phyloP scores from a whole-genome alignment of 1,284 basidiomycete genomes.

The Pterula multifida region DNA sequence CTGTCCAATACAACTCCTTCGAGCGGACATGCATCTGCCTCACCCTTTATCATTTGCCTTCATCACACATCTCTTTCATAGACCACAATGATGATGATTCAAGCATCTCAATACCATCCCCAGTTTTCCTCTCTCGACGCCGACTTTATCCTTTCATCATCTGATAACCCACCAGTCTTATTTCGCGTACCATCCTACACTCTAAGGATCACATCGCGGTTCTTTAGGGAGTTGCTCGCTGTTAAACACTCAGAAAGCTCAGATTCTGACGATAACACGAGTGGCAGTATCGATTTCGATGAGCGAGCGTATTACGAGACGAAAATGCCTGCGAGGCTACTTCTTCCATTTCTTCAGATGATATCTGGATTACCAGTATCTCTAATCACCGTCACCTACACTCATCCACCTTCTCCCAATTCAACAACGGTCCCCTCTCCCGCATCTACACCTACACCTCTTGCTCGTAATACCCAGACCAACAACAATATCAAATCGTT shows the following conservation, averaged over 20 bases:
- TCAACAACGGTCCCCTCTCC: not conserved
- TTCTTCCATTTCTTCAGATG: not conserved
- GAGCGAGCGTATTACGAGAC: not conserved
- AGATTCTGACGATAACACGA: not conserved
- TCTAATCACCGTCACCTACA: not conserved
- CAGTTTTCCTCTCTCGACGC: not conserved
- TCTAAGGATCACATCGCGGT: not conserved
- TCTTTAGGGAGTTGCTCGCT: not conserved
- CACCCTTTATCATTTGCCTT: not conserved
- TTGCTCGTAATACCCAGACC: too few species aligned
- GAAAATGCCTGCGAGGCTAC: not conserved
- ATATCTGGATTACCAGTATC: not conserved
- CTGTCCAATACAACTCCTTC: too few species aligned
- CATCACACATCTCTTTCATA: not conserved
- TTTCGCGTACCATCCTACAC: not conserved
- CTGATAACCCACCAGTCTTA: not conserved
- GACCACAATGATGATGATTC: too few species aligned
- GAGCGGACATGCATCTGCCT: not conserved
- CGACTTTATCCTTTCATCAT: not conserved
- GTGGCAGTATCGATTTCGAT: not conserved
- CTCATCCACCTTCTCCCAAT: not conserved
- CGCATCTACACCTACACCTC: too few species aligned
- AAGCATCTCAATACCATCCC: not conserved
- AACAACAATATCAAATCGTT: not conserved
- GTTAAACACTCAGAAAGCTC: not conserved